Base-by-base conservation (phyloP, 1,284 basidiomycete genomes). In the Tausonia pullulans region DNA sequence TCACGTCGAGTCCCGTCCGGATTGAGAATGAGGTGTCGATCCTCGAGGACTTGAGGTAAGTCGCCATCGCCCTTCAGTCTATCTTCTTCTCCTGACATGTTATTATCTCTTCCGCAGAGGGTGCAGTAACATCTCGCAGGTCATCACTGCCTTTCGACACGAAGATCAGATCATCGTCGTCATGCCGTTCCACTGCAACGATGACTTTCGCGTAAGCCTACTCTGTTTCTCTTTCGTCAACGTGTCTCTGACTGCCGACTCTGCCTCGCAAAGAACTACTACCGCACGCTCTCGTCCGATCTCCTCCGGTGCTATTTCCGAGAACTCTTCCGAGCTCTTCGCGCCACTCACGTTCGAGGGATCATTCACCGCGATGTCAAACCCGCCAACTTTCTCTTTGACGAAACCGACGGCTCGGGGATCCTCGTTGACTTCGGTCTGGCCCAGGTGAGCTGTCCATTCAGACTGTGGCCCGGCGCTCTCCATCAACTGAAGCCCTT, bases 341-440 rank as follows among this genome's bases (percentile, higher is more conserved):
- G 87, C 60, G 92, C 95, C 70, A 87, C 91, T 39, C 96, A 98
- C 74, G 78, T 84, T n/a, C 81, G 90, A 59, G 84, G 83, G 6
- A 88, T 98, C 72, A 89, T 98, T 60, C 95, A 98, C 77, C 90
- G 95, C 49, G 95, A 98, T 75, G 90, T 98, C 71, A 98, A 98
- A 74, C 96, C 95, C 14, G 95, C 95, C 67, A 98, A 98, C 76
- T 98, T 98, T 73, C 81, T 98, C 46, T 98, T 90, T 75, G 90
- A 98, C 75, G 87, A 90, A 45, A 82, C 82, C 55, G 87, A 86
- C 4, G 87, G 88, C 2, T 79, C 86, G 5, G 95, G 96, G 9
- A 90, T 89, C 0, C 78, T 99, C 8, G 95, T 92, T 70, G 95
- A 98, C 76, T 97, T 98, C 76, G 95, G 95, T 39, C 81, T 99